phyloP scores from a whole-genome alignment of 2,329 filamentous ascomycete species.

The Leptoxyphium fumago region DNA sequence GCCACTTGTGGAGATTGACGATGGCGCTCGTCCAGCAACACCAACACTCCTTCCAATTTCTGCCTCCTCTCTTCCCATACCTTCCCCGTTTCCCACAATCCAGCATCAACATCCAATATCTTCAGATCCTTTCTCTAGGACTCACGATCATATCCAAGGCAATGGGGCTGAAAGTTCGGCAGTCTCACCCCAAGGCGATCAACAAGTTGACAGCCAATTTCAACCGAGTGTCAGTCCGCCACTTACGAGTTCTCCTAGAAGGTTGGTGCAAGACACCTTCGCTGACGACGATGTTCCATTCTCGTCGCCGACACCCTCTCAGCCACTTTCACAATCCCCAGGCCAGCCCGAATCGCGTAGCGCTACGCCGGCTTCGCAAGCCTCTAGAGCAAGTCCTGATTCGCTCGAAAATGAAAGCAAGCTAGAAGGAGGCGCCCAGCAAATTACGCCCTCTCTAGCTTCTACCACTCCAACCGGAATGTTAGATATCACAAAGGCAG shows the following conservation, averaged over 20 bases:
- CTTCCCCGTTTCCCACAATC: conserved; percentile 19
- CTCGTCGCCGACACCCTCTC: background rate
- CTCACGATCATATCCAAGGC: background rate
- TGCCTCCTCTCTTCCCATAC: conserved; percentile 16
- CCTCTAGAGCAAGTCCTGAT: too few species aligned
- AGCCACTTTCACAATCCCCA: too few species aligned
- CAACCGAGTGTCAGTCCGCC: background rate
- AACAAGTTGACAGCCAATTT: too few species aligned
- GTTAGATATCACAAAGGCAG: too few species aligned
- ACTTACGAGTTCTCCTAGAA: background rate
- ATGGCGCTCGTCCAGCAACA: conserved; percentile 12
- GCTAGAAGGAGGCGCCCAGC: too few species aligned
- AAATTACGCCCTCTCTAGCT: too few species aligned
- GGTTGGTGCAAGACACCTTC: background rate
- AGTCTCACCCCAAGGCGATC: too few species aligned
- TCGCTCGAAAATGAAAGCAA: too few species aligned
- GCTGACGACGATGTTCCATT: background rate
- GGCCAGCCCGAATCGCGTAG: too few species aligned
- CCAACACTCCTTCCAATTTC: conserved; percentile 17
- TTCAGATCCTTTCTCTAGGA: background rate
- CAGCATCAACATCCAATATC: background rate
- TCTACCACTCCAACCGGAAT: too few species aligned
- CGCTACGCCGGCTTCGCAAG: too few species aligned
- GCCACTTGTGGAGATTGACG: background rate
- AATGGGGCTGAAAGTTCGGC: too few species aligned